A percentile compares a stretch with the other conserved stretches of the same genome.
Conservation (phyloP, 139 green algal species). For the Closterium sp. region DNA sequence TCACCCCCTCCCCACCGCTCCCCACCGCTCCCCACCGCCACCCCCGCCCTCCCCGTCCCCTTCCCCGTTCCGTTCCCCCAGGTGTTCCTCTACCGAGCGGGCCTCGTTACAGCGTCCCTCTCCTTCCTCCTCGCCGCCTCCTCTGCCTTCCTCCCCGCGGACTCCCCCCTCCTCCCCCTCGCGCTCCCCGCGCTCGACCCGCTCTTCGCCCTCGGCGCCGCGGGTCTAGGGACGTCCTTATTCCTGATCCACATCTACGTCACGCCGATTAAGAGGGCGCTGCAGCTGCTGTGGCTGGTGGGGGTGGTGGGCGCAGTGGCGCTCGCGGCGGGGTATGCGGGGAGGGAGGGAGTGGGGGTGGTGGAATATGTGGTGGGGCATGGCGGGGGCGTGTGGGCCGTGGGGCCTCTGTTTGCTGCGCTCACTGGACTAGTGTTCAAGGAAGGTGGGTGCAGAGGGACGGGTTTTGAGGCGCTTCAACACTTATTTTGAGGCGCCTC, state of each 20-base stretch:
- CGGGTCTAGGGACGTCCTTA: conserved; percentile 70
- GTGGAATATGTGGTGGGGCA: conserved; percentile 69
- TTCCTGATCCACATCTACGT: conserved; percentile 92
- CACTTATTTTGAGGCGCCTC: no score
- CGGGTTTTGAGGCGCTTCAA: no score
- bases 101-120: conserved; percentile 26
- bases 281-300: conserved; percentile 58
- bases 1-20: neutral
- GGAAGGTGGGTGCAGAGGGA: conserved; percentile 60
- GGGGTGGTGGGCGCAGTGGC: conserved; percentile 57
- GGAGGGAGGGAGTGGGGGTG: conserved; percentile 58
- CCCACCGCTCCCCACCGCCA: neutral
- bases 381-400: conserved; percentile 71
- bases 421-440: conserved; percentile 89
- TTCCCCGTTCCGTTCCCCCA: neutral
- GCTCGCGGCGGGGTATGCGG: conserved; percentile 54
- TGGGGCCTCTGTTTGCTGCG: conserved; percentile 86
- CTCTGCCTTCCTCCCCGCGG: conserved; percentile 20
- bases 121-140: conserved; percentile 11
- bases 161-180: conserved; percentile 9
- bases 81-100: conserved; percentile 41
- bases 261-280: conserved; percentile 61
- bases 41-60: neutral
- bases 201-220: conserved; percentile 50
- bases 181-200: conserved; percentile 11